Evolutionary conservation across 305 asterid species (phyloP), one percentile per base, ranked within the genome.

Genomic region (Coffea humblotiana): DNA sequence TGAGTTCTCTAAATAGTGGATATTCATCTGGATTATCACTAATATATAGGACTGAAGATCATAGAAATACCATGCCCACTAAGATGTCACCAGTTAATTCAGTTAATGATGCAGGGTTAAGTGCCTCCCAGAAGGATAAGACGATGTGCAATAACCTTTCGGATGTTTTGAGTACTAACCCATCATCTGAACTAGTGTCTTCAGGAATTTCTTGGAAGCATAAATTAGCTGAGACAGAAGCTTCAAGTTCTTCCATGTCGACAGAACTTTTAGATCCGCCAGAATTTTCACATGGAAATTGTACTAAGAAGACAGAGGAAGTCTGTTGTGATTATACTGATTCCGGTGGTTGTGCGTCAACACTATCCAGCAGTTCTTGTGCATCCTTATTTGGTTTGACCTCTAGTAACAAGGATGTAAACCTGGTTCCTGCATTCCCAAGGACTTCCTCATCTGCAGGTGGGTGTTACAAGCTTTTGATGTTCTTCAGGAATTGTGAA

Each of bases 401-500:
- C 11, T 51, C 71, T 77, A 77, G 76, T 77, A 77, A 65, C 63
- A 79, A 88, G 83, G 69, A 80, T 18, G 79, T 76, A 64, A 75
- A 76, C 80, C 82, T 45, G 75, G 72, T 74, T 67, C 82, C 86
- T 76, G 74, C 86, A 76, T 77, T 63, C 73, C 71, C 74, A 25
- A 54, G 81, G 63, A 48, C 69, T 14, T n/a, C 49, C 45, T 74
- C 83, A 73, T 58, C 81, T 68, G 81, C 83, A 78, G 96, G 94
- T 90, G 81, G 82, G 91, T 82, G 77, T 74, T 81, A 86, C 81
- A 80, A 52, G 69, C 77, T 82, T 75, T 66, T 76, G 61, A 66
- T 69, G 54, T 61, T 61, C 68, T 80, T 64, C 9, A 69, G 40
- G 61, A 40, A 21, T 79, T 19, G 67, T 27, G 61, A 27, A 60